Percentiles rank a stretch among this genome's conserved stretches.
Evolutionary conservation across 257 asterid genomes (phyloP).

Genomic region (Capsicum rhomboideum): DNA sequence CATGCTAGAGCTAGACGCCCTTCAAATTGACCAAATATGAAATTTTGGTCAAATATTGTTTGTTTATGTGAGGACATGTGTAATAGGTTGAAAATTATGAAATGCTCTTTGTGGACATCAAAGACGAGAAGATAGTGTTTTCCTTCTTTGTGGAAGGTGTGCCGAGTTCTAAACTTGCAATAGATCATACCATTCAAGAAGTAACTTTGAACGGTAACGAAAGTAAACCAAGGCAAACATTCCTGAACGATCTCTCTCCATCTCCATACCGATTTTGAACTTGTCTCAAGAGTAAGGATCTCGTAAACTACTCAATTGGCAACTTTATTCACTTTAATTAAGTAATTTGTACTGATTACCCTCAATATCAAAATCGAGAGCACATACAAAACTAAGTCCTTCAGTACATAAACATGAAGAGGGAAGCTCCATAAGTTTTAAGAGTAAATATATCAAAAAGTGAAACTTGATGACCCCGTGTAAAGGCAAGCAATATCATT

Average conservation of each 20-base stretch:
- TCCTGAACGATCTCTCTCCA: neutral
- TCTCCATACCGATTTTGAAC: neutral
- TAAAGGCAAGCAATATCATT: neutral
- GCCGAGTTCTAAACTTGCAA: neutral
- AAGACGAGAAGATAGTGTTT: neutral
- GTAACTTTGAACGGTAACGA: neutral
- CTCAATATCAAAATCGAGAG: neutral
- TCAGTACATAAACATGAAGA: neutral
- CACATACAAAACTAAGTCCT: neutral
- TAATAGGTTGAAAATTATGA: neutral
- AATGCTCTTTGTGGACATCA: neutral
- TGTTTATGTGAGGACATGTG: neutral
- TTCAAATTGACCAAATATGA: neutral
- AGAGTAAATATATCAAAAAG: neutral
- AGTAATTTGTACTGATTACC: neutral
- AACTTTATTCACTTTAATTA: no score
- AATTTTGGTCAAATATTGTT: no score
- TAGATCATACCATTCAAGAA: neutral
- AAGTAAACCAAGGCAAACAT: neutral
- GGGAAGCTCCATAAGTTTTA: neutral
- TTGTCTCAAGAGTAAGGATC: neutral
- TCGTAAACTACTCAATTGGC: neutral
- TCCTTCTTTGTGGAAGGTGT: neutral
- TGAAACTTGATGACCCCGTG: neutral
- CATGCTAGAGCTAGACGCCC: neutral